Conservation (phyloP, 148 eudicot genomes). For the Gaultheria prostrata region DNA sequence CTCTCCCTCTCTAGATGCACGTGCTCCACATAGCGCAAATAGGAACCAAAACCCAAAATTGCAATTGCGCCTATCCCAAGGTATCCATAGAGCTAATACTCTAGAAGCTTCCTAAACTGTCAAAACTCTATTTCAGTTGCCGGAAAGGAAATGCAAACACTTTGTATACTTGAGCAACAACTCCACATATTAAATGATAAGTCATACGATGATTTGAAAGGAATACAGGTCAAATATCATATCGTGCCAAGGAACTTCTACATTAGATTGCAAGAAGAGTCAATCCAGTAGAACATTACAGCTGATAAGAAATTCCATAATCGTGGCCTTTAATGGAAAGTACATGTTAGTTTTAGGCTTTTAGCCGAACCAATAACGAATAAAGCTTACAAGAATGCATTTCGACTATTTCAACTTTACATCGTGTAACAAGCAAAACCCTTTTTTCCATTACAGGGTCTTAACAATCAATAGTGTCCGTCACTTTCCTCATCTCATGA, state of each 20-base stretch:
- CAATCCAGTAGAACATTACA: background rate
- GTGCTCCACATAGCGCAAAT: background rate
- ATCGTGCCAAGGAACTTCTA: too few species aligned
- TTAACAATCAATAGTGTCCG: background rate
- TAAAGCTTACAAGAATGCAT: background rate
- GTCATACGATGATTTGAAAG: background rate
- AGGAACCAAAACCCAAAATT: background rate
- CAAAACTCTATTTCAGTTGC: background rate
- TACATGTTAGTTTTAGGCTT: background rate
- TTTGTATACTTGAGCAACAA: background rate
- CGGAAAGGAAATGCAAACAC: background rate
- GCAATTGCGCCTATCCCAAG: background rate
- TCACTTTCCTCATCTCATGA: background rate
- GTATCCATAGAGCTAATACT: background rate
- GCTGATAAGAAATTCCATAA: background rate
- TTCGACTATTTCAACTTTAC: conserved; percentile 14
- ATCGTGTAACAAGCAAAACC: background rate
- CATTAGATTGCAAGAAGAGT: background rate
- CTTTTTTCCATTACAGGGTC: background rate
- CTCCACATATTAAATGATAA: background rate
- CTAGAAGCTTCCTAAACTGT: background rate
- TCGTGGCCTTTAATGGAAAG: background rate
- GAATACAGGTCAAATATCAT: background rate
- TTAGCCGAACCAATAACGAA: background rate
- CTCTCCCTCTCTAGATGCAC: background rate